Conservation (phyloP, 768 basidiomycete genomes). For the Agrocybe praecox region DNA sequence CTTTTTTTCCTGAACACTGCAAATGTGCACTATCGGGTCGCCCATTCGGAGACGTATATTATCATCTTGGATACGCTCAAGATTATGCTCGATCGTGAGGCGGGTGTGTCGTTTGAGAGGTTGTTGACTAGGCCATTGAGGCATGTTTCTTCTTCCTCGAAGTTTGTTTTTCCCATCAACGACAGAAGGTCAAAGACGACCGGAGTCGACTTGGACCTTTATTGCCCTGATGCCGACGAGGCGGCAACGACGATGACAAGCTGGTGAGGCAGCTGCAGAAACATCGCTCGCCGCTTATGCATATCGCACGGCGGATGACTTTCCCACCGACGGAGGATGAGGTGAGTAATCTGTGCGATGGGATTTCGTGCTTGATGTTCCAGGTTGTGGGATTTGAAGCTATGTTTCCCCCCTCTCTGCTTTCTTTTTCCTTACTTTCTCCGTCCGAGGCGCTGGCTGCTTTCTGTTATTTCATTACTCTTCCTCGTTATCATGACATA, state of each 20-base stretch:
- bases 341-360: constrained; percentile 39
- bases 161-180: too few relatives aligned
- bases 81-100: constrained; percentile 23
- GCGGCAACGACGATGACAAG: neutral
- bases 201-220: neutral
- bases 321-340: constrained; percentile 38
- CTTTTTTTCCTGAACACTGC: constrained; percentile 31
- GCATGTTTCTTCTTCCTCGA: constrained; percentile 8
- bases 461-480: neutral
- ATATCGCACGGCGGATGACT: constrained; percentile 29
- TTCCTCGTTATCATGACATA: neutral
- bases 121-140: constrained; percentile 23
- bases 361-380: constrained; percentile 38
- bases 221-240: neutral
- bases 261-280: constrained; percentile 30
- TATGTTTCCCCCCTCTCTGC: neutral
- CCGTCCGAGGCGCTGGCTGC: too few relatives aligned
- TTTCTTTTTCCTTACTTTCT: neutral
- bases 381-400: constrained; percentile 18
- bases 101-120: neutral
- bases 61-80: constrained; percentile 30
- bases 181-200: neutral
- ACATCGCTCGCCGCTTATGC: constrained; percentile 28
- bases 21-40: constrained; percentile 36
- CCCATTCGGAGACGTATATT: constrained; percentile 33